Evolutionary conservation across 176 grass and related monocot genomes (phyloP).

Genomic region (Pharus latifolius): DNA sequence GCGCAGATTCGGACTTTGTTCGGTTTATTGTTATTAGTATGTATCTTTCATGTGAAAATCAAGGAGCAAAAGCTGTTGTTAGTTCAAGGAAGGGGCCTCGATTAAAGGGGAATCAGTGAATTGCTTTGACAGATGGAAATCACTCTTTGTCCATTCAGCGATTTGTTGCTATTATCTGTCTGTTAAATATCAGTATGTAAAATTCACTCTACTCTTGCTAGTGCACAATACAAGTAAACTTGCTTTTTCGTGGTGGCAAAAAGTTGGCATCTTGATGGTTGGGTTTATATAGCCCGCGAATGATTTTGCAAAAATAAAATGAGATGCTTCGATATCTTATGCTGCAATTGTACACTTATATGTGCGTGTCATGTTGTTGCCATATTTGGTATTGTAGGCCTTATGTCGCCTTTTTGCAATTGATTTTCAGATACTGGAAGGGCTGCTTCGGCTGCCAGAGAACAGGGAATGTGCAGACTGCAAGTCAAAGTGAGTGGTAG

Average conservation of each 20-base stretch:
- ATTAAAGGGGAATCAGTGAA: not conserved
- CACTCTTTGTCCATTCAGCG: not conserved
- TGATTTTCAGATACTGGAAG: slow-evolving; percentile 69
- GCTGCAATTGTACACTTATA: not conserved
- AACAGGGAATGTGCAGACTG: slow-evolving; percentile 96
- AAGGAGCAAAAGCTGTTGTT: not conserved
- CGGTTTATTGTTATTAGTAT: not conserved
- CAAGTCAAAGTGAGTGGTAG: slow-evolving; percentile 79
- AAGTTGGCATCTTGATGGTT: not conserved
- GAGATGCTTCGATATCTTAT: not conserved
- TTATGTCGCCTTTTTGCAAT: not conserved
- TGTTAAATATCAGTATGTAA: no score
- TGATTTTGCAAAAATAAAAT: not conserved
- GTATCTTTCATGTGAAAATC: not conserved
- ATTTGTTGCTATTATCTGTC: not conserved
- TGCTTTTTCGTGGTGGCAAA: not conserved
- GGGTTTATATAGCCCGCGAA: no score
- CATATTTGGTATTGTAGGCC: not conserved
- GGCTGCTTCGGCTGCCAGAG: slow-evolving; percentile 64
- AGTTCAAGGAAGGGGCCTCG: not conserved
- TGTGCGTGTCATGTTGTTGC: not conserved
- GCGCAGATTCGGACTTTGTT: slow-evolving; percentile 20
- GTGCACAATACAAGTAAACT: not conserved
- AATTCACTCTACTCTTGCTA: not conserved
- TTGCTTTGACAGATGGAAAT: not conserved